Base-by-base conservation (phyloP, 106 monocot species). In the Allium cepa region DNA sequence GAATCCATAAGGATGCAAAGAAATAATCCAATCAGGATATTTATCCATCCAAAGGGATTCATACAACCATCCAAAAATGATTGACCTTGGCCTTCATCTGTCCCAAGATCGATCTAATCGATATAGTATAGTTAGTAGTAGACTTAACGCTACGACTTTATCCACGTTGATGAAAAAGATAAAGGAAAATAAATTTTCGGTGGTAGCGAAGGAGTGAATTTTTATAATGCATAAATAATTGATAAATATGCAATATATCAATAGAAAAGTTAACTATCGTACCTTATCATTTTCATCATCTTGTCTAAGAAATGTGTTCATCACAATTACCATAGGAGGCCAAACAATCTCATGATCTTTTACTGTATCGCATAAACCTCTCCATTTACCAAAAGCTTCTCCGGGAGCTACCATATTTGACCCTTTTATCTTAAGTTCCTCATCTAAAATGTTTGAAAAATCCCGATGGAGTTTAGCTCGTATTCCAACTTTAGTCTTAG, bases 271-370 rank as follows among this genome's bases (percentile, higher is more conserved):
- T 55, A 64, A 10, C 18, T 48, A 16, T 3, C 16, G 26, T 75
- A 90, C 94, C 90, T 81, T 91, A 6, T 91, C 91, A 77, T 88
- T 84, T 36, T 36, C 36, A 0, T 92, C 88, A 73, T 89, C 92
- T 73, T 82, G 48, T 26, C 86, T 89, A 48, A 97, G 84, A 46
- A 71, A 12, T 11, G 97, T 97, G 71, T 97, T 97, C 92, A 89
- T 97, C 27, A 97, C 69, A 57, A 92, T 66, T 4, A 92, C 97
- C 86, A 92, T 92, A 13, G 97, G 92, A 75, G 97, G 97, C 97
- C 97, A 97, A 26, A 97, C 84, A 57, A 97, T 92, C 28, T 89
- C 88, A 78, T 66, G 78, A 76, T 97, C 92, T 26, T 61, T 76
- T 18, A 77, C 75, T 50, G 83, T 75, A 49, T 84, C 87, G 7